Conservation (phyloP, 768 basidiomycete species). For the Pleurotus salmoneostramineus region DNA sequence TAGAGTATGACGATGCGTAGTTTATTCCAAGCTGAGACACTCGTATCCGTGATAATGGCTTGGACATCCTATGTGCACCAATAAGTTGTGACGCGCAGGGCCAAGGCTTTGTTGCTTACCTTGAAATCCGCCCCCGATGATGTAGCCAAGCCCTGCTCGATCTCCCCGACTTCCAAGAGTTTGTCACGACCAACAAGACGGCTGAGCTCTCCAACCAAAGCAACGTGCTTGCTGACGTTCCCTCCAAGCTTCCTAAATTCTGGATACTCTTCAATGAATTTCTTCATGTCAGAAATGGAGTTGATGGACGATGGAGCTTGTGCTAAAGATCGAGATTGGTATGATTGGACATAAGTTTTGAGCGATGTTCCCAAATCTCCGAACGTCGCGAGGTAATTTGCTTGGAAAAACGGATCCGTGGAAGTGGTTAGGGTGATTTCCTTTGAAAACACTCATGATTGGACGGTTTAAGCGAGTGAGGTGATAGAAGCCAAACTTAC, state of each 20-base stretch:
- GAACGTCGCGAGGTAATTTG: constrained; percentile 88
- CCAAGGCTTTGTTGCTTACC: constrained; percentile 35
- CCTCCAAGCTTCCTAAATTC: constrained; percentile 96
- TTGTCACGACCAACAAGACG: constrained; percentile 83
- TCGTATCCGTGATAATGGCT: constrained; percentile 62
- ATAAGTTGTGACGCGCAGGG: neutral
- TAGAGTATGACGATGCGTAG: constrained; percentile 88
- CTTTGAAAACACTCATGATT: constrained; percentile 32
- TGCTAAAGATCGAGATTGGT: constrained; percentile 78
- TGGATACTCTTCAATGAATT: constrained; percentile 96
- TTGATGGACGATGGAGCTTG: constrained; percentile 80
- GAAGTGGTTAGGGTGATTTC: constrained; percentile 91
- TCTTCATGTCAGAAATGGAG: constrained; percentile 96
- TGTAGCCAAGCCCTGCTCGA: constrained; percentile 94
- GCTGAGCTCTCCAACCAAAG: constrained; percentile 93
- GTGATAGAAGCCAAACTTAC: constrained; percentile 34
- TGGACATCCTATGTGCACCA: constrained; percentile 65
- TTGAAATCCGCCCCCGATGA: constrained; percentile 87
- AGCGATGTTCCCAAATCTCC: constrained; percentile 93
- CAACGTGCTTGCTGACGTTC: constrained; percentile 98
- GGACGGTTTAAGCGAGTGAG: constrained; percentile 2
- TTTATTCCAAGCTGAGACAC: constrained; percentile 76
- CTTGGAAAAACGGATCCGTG: constrained; percentile 92
- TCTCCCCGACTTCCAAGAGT: constrained; percentile 85
- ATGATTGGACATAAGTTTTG: constrained; percentile 90